These are phyloP conservation scores for Lagerstroemia speciosa DNA, from an alignment of 345 rosid species.

Conservation along the genomic window DNA sequence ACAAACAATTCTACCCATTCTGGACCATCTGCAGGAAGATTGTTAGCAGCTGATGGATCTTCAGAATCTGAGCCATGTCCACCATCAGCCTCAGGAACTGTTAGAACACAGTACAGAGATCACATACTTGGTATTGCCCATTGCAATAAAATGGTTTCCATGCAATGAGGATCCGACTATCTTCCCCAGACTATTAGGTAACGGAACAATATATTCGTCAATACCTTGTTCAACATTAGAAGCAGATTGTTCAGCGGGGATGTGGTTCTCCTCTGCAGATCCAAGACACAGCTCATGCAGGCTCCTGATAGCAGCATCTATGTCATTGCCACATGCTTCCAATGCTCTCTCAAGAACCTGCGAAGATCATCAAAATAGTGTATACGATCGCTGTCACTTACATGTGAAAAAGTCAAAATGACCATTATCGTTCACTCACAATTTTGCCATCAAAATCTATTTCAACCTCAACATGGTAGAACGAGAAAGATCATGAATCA, in stretches of 20 bases:
- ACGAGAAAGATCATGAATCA: not conserved
- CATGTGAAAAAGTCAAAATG: not conserved
- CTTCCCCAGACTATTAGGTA: not conserved
- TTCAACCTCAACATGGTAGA: not conserved
- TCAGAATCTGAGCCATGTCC: slow-evolving; percentile 19
- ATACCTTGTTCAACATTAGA: slow-evolving; percentile 27
- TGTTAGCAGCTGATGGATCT: slow-evolving; percentile 9
- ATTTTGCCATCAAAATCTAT: not conserved
- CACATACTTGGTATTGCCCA: not conserved
- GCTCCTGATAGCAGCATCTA: slow-evolving; percentile 59
- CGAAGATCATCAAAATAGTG: not conserved
- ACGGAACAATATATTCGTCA: not conserved
- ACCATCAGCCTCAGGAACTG: slow-evolving; percentile 5
- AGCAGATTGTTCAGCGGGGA: slow-evolving; percentile 19
- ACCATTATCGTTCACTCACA: not conserved
- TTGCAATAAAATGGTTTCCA: not conserved
- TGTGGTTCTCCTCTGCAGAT: slow-evolving; percentile 22
- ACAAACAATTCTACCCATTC: slow-evolving; percentile 85
- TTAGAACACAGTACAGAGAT: not conserved
- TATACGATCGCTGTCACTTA: not conserved
- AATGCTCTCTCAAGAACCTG: slow-evolving; percentile 72
- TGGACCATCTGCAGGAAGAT: slow-evolving; percentile 48
- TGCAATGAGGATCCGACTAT: not conserved
- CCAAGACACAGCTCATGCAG: slow-evolving; percentile 43
- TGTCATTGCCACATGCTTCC: slow-evolving; percentile 58